Evolutionary conservation across 345 rosid genomes (phyloP), one percentile per base, ranked within the genome.

Genomic region (Arabidopsis thaliana): DNA sequence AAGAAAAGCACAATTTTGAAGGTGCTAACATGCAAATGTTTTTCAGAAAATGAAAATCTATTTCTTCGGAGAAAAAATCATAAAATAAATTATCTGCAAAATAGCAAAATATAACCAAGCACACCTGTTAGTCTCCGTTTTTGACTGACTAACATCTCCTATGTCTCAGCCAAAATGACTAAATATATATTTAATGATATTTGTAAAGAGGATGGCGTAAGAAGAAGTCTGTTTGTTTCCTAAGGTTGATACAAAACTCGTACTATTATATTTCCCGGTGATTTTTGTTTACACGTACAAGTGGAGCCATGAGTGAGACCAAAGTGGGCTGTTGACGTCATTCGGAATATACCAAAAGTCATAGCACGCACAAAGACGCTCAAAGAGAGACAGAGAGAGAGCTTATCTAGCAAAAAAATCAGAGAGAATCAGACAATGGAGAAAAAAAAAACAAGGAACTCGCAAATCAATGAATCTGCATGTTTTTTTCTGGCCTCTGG

Each of bases 191-290:
- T 33, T 32, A 56, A 32, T 8, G 37, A 55, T 32, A 16, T 14
- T 14, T 3, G 60, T 1, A 33, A 38, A 56, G 23, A 32, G 24
- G 20, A 56, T 56, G 60, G 57, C 30, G 14, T 10, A 12, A 56
- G 60, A 33, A 14, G 40, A 56, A 56, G 9, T 1, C 38, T 33
- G 61, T 57, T 57, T 57, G 61, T 57, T 33, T 57, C 61, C 61
- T 4, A 32, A 57, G 60, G 13, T 33, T 57, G 7, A 57, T n/a
- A 57, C 61, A 57, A 57, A 57, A 33, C 8, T 57, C 41, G 33
- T 23, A 55, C 32, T 6, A 13, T 32, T 32, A 14, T 6, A 28
- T 53, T 4, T 55, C 13, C 38, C 4, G 38, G 32, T 55, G 36
- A 6, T 6, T 53, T 14, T 30, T 53, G 22, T 30, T 55, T 13